Conservation (phyloP, 768 basidiomycete genomes). For the Arthromyces matolae region DNA sequence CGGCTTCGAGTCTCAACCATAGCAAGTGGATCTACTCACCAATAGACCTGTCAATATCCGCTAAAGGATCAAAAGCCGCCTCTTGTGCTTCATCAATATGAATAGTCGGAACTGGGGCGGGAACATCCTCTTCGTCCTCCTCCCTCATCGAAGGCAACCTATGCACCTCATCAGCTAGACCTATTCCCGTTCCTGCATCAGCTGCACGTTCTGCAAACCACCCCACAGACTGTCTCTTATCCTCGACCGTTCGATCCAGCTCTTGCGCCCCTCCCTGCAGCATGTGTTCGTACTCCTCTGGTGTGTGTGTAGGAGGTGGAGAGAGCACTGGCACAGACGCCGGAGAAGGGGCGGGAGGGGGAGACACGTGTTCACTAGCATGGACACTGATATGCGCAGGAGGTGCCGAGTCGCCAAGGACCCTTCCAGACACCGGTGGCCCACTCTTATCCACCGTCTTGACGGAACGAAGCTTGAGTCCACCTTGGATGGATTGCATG, state of each 20-base stretch:
- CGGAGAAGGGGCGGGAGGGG: constrained; percentile 14
- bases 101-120: constrained; percentile 58
- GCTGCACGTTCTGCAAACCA: constrained; percentile 90
- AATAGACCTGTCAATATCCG: constrained; percentile 65
- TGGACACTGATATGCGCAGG: constrained; percentile 62
- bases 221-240: constrained; percentile 75
- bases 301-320: constrained; percentile 10
- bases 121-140: constrained; percentile 33
- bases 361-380: constrained; percentile 41
- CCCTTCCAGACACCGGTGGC: constrained; percentile 65
- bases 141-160: constrained; percentile 53
- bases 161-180: constrained; percentile 25
- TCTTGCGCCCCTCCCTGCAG: constrained; percentile 30
- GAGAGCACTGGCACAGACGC: constrained; percentile 12
- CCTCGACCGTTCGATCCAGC: constrained; percentile 29
- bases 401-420: constrained; percentile 71
- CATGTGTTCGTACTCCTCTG: constrained; percentile 15
- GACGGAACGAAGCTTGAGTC: constrained; percentile 65
- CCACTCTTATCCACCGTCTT: constrained; percentile 83
- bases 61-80: constrained; percentile 48
- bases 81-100: constrained; percentile 50
- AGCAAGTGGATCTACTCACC: constrained; percentile 37
- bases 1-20: not conserved
- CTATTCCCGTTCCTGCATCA: constrained; percentile 43
- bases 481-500: constrained; percentile 75